Base-by-base conservation (phyloP, 1,284 basidiomycete species). In the Peniophora sp. region DNA sequence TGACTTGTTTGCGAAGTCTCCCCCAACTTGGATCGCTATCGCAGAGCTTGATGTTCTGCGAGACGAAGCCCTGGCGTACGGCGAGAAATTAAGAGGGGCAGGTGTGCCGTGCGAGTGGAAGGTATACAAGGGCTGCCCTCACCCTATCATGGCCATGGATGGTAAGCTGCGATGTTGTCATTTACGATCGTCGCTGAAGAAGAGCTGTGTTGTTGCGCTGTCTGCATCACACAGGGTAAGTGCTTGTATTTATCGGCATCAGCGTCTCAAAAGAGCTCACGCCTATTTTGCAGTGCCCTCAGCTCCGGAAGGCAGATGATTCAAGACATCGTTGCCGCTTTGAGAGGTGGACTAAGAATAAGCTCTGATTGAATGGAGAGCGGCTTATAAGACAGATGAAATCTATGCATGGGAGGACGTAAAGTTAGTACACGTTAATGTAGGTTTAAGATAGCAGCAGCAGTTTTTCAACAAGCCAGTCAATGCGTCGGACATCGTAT, bases 61-160 rank as follows among this genome's bases (percentile, higher is more conserved):
- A 43, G 79, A 80, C 38, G 87, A 89, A 59, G 87, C 83, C 0
- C 67, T 85, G 2, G 71, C 70, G 19, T 89, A 85, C 58, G 83
- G 74, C 0, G 72, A 81, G 55, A 84, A 79, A 62, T 61, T 89
- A 61, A 70, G 63, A 54, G 62, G 66, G 23, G 69, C 71, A 3
- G 85, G 84, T 0, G 74, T 81, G 2, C 64, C 74, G 10, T 78
- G 77, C 6, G 75, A 83, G 49, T 64, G 75, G 0, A 74, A 74
- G 60, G 65, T 79, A 2, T 85, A 85, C 60, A 73, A 76, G 57
- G 73, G 74, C 17, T 79, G 75, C 5, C 81, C 84, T 20, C 83
- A 86, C 65, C 82, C 81, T 0, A 78, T 84, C 45, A 78, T 85
- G 75, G 78, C 79, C 5, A 81, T 85, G 78, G 83, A 85, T 55